Conservation (phyloP, 2,329 filamentous ascomycete genomes). For the Cytospora chrysosperma region DNA sequence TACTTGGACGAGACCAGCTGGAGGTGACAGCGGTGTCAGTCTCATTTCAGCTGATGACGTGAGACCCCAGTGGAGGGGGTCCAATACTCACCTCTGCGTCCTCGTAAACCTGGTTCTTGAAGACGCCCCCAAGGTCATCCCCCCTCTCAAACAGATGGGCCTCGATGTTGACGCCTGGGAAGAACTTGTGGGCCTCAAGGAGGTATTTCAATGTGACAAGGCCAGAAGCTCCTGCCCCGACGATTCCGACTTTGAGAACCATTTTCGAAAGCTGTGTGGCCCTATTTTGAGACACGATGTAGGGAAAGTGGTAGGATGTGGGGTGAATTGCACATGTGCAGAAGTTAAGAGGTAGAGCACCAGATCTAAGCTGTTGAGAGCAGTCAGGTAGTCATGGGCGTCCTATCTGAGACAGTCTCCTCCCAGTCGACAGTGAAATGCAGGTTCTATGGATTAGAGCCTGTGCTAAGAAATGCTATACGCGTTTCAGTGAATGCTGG, state of each 20-base stretch:
- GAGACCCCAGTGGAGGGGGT: too few relatives aligned
- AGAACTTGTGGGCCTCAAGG: constrained; percentile 32
- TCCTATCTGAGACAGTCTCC: not conserved
- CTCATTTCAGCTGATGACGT: not conserved
- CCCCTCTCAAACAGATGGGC: constrained; percentile 42
- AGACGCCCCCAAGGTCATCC: constrained; percentile 41
- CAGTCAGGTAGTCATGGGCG: not conserved
- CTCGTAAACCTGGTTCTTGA: constrained; percentile 43
- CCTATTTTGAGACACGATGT: not conserved
- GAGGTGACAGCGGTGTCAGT: constrained; percentile 1
- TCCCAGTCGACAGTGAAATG: not conserved
- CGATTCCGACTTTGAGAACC: constrained; percentile 33
- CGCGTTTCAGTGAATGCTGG: not conserved
- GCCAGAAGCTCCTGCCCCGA: constrained; percentile 39
- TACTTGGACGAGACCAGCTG: constrained; percentile 45
- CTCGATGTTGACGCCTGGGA: constrained; percentile 38
- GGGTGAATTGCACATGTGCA: not conserved
- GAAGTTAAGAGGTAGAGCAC: not conserved
- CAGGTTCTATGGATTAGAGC: not conserved
- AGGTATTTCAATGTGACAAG: constrained; percentile 41
- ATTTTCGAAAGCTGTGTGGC: not conserved
- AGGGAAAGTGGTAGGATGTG: not conserved
- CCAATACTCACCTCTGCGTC: constrained; percentile 38
- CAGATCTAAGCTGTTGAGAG: too few relatives aligned
- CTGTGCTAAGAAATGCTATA: not conserved